Evolutionary conservation across 176 grass and related monocot genomes (phyloP).

Genomic region (Ensete glaucum): DNA sequence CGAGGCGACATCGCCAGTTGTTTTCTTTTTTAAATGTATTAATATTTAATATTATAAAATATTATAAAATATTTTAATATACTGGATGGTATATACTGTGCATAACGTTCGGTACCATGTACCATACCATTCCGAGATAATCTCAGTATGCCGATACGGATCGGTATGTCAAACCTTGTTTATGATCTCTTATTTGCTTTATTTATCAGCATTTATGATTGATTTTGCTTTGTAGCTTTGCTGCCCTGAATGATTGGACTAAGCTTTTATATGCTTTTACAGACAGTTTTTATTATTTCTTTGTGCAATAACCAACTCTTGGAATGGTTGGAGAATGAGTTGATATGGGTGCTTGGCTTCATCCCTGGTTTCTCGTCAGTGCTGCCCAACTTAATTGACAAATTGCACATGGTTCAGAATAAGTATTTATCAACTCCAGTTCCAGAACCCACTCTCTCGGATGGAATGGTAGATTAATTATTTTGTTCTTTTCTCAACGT

Average conservation of each 20-base stretch:
- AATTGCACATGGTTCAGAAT: slow-evolving; percentile 55
- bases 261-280: slow-evolving; percentile 3
- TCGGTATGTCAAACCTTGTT: no score
- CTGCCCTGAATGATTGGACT: neutral
- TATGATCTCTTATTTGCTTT: neutral
- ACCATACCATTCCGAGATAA: no score
- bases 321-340: slow-evolving; percentile 69
- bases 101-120: no score
- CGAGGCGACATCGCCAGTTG: no score
- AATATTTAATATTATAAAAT: no score
- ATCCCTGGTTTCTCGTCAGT: slow-evolving; percentile 58
- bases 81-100: no score
- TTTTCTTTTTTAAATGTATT: no score
- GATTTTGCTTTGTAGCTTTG: neutral
- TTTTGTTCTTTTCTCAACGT: neutral
- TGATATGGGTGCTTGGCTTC: slow-evolving; percentile 66
- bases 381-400: slow-evolving; percentile 57
- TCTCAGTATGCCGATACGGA: no score
- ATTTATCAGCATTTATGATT: neutral
- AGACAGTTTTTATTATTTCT: slow-evolving; percentile 77
- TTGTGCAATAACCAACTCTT: slow-evolving; percentile 92
- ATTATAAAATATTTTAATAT: no score
- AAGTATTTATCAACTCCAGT: slow-evolving; percentile 61
- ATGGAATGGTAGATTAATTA: slow-evolving; percentile 28
- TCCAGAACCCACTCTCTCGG: slow-evolving; percentile 31